Evolutionary conservation across 768 basidiomycete genomes (phyloP), one percentile per base, ranked within the genome.

Genomic region (Boletus coccyginus): DNA sequence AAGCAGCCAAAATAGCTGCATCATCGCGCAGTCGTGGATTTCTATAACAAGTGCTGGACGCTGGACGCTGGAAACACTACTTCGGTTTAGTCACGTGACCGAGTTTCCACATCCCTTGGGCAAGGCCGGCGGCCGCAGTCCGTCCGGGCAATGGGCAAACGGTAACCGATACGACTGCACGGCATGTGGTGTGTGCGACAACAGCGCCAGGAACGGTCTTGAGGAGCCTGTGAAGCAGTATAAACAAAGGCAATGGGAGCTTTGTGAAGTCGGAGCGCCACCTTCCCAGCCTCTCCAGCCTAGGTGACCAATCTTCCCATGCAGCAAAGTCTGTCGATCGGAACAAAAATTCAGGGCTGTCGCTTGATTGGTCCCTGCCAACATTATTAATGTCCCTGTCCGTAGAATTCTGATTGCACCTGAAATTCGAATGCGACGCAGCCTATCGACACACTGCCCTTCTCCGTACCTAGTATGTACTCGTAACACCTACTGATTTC

Each of bases 1-100:
- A 27, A 73, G 47, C 55, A 72, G 58, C 71, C 67, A 69, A 33
- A 57, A 46, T 16, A 66, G 47, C 62, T 50, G 71, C 59, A 68
- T 55, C 60, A 36, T 53, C 29, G 49, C 8, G 45, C 10, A 13
- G 42, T 52, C 16, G 40, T 50, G 46, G 45, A 50, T 21, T 3
- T 24, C 8, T 9, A 4, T 12, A 39, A 9, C n/a, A 39, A 36
- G 14, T 36, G 14, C 14, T 16, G 21, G 21, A 21, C 21, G 21
- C 21, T 21, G 21, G 21, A 21, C 21, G 21, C 21, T 21, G 7
- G 39, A 40, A 17, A 14, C 17, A 10, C 13, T 33, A 40, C 21
- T 32, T 16, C 1, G 16, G 27, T 27, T 4, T 14, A 7, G 14
- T 39, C 55, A 56, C 43, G 55, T 56, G 50, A 51, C 29, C 27